Conservation (phyloP, 805 yeast genomes). For the Candida dendrica region DNA sequence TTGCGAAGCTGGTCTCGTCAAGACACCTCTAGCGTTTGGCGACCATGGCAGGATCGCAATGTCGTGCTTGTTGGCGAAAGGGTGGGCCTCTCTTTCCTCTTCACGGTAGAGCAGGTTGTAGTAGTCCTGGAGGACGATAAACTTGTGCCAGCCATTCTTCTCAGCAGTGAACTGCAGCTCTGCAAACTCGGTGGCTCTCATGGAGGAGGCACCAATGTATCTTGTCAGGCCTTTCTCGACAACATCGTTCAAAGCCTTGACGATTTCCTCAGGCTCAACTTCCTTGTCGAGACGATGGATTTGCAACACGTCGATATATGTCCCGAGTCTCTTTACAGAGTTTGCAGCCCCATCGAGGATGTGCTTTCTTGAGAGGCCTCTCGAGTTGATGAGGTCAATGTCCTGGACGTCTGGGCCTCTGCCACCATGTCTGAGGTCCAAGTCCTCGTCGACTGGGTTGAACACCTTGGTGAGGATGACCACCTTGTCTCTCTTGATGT, state of each 20-base stretch:
- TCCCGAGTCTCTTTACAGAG: conserved; percentile 39
- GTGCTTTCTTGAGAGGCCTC: conserved; percentile 40
- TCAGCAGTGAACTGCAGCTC: conserved; percentile 50
- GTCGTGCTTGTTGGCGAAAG: conserved; percentile 39
- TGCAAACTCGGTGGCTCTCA: conserved; percentile 48
- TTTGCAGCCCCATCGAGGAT: conserved; percentile 33
- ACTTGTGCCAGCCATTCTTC: conserved; percentile 47
- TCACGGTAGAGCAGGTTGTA: conserved; percentile 50
- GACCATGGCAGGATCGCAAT: conserved; percentile 55
- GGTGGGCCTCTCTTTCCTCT: conserved; percentile 54
- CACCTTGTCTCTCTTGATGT: conserved; percentile 42
- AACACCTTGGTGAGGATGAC: conserved; percentile 43
- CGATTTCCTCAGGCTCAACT: conserved; percentile 41
- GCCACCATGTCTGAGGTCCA: neutral
- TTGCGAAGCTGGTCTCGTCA: conserved; percentile 36
- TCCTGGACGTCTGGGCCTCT: neutral
- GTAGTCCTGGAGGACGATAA: conserved; percentile 51
- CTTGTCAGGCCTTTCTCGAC: conserved; percentile 38
- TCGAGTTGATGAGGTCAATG: conserved; percentile 25
- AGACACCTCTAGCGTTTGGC: conserved; percentile 46
- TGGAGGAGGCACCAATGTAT: conserved; percentile 58
- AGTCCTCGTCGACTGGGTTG: conserved; percentile 23
- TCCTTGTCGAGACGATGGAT: conserved; percentile 43
- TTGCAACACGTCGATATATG: conserved; percentile 42
- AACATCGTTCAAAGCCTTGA: conserved; percentile 46